Evolutionary conservation across 2,329 filamentous ascomycete genomes (phyloP), one percentile per base, ranked within the genome.

Genomic region (Colletotrichum higginsianum): DNA sequence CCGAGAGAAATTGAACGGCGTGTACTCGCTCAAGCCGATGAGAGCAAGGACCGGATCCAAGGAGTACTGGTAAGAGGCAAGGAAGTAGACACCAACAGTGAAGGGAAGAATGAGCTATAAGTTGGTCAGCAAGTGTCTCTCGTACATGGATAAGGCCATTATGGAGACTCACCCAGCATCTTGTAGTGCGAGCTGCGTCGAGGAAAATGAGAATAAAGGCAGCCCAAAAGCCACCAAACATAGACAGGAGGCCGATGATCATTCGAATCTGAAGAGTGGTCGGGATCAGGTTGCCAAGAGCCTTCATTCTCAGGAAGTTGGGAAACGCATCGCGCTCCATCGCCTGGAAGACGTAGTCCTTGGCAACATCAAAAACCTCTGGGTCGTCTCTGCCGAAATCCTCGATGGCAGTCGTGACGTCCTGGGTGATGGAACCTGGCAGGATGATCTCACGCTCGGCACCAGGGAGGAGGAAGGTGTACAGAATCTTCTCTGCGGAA

Each of bases 301-400:
- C 96, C 84, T 98, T 98, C 84, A 94, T 94, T 79, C 96, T 90
- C 71, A 99, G 87, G 83, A 99, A 99, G 1, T 96, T 96, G 0
- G 97, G 96, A 80, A 98, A 99, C n/a, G 97, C 96, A 84, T 99
- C 96, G 67, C 97, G 91, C 84, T 99, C 97, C 96, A 99, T 99
- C 44, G 97, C 97, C 83, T 99, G 97, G 82, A 98, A 99, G 74
- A 98, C 96, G 80, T 98, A 99, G 84, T 99, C 96, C 86, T 99
- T 99, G 66, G 96, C 96, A 23, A 94, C 91, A 80, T 98, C 96
- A 78, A 99, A 99, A 15, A 99, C 93, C 81, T 99, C 96, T 0
- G 96, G 96, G 79, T 99, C 96, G 78, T 98, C 96, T 76, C 96
- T 91, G 56, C 94, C 94, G 75, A 94, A 92, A 76, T 96, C 93